Conservation (phyloP, 208 protist species). For the Leishmania aethiopica region DNA sequence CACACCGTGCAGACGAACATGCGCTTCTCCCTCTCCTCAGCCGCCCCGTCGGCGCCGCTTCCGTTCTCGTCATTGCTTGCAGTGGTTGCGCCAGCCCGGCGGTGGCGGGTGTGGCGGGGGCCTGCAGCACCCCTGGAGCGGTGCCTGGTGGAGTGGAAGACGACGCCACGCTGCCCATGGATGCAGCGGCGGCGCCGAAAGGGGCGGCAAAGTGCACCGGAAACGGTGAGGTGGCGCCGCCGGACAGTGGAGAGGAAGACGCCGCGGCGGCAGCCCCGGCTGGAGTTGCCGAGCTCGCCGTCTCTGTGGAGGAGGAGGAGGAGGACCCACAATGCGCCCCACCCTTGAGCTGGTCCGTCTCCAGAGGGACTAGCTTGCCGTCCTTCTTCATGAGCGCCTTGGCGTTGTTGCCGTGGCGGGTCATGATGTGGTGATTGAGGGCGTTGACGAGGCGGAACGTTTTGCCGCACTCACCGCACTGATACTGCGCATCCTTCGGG, state of each 20-base stretch:
- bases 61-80: conserved; percentile 1
- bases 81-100: background rate
- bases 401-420: conserved; percentile 76
- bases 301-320: conserved; percentile 1
- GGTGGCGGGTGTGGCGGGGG: background rate
- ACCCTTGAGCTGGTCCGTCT: conserved; percentile 23
- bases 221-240: conserved; percentile 14
- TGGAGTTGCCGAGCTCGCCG: conserved; percentile 10
- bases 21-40: conserved; percentile 53
- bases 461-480: conserved; percentile 85
- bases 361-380: conserved; percentile 59
- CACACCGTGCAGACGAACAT: conserved; percentile 87
- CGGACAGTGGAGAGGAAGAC: background rate
- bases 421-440: conserved; percentile 90
- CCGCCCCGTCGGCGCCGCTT: background rate
- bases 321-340: conserved; percentile 1
- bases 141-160: background rate
- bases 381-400: conserved; percentile 62
- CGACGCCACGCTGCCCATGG: background rate
- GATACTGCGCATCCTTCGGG: conserved; percentile 45
- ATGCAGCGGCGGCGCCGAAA: conserved; percentile 22
- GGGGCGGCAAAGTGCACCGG: conserved; percentile 23
- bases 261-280: background rate
- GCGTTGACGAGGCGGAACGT: conserved; percentile 88
- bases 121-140: background rate